Evolutionary conservation across 345 rosid genomes (phyloP).

Genomic region (Eucalyptus curtisii): DNA sequence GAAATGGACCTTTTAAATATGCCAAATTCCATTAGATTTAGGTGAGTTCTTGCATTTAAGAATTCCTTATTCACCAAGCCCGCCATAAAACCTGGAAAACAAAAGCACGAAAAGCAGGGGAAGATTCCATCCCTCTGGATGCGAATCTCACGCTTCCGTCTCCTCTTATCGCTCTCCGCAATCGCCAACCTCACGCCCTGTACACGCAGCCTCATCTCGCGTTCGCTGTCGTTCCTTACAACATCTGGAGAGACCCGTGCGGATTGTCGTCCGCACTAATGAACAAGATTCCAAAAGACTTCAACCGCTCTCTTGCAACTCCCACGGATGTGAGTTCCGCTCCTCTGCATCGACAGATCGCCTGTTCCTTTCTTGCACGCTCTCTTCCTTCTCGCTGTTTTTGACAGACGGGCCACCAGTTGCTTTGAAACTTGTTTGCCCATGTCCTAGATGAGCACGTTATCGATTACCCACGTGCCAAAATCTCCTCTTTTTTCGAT

Average conservation of each 20-base stretch:
- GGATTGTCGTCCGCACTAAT: neutral
- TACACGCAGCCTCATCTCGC: neutral
- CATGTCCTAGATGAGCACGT: neutral
- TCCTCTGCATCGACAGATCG: neutral
- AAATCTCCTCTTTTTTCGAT: neutral
- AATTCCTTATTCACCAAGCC: neutral
- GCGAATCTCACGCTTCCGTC: neutral
- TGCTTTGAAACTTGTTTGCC: neutral
- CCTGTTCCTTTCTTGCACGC: neutral
- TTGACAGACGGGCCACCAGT: neutral
- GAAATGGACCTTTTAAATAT: neutral
- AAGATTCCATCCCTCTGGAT: neutral
- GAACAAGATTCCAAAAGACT: neutral
- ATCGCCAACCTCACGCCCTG: neutral
- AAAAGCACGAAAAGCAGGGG: neutral
- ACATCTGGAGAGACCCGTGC: neutral
- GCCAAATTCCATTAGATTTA: neutral
- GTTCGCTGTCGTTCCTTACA: neutral
- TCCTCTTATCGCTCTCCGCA: neutral
- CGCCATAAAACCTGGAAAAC: neutral
- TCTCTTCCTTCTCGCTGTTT: neutral
- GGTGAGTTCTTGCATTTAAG: neutral
- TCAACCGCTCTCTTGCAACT: neutral
- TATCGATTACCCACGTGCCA: neutral
- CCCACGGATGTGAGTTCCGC: neutral